Evolutionary conservation across 805 yeast species (phyloP), one percentile per base, ranked within the genome.

Genomic region (Starmerella etchellsii): DNA sequence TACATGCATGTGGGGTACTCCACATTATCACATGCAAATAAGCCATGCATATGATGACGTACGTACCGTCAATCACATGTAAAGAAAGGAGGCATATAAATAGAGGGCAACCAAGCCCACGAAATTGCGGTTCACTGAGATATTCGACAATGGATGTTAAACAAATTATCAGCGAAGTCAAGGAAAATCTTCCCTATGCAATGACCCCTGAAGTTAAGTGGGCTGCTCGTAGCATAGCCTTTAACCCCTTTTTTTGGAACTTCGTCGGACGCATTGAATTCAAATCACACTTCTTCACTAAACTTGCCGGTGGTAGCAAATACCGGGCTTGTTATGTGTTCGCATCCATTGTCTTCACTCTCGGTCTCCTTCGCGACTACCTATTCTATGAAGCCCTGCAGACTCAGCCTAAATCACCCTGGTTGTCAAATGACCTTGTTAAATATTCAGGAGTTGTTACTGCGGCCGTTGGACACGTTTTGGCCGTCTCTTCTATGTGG

Each of bases 171-270:
- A 19, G n/a, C 24, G 13, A 21, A 14, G 29, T 29, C 15, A 22
- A 30, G 15, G 39, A 26, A 2, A 42, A 39, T 8, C 28, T 36
- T n/a, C 48, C 50, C 15, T 27, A 34, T 18, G 18, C 6, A 2
- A 2, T 41, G 27, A 49, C 42, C n/a, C 46, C 48, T 1, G 48
- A 46, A 28, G 51, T 46, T 3, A 33, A 20, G 1, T 32, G 25
- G 32, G 47, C 55, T 2, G 55, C 55, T 2, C 40, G 42, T 8
- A 47, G 39, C 39, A 81, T 91, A 52, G 76, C 78, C 14, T 87
- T 91, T 72, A 91, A 91, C 59, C 98, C 98, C 15, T 72, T 81
- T 25, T 88, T 87, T 58, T 91, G 98, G 98, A 91, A 91, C 60
- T 70, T 80, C 43, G 93, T 74, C 19, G 98, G 98, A 5, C 71